Evolutionary conservation across 257 asterid species (phyloP).

Genomic region (Leptodermis oblonga): DNA sequence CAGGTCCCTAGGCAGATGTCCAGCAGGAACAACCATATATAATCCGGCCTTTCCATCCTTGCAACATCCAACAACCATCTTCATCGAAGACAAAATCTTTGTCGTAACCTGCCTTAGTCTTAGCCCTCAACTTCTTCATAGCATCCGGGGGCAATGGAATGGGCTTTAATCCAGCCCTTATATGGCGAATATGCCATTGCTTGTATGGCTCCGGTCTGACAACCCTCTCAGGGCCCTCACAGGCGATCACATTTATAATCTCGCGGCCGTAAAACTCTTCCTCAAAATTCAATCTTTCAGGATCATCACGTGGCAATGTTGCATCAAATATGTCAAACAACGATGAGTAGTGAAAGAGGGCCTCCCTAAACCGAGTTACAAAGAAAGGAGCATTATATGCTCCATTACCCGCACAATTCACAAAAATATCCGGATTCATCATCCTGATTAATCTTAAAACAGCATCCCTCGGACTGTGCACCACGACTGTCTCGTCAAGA

Average conservation of each 20-base stretch:
- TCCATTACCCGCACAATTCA: constrained; percentile 51
- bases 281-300: constrained; percentile 61
- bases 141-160: constrained; percentile 45
- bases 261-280: constrained; percentile 74
- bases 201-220: constrained; percentile 90
- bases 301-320: constrained; percentile 63
- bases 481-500: constrained; percentile 69
- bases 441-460: constrained; percentile 53
- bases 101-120: constrained; percentile 48
- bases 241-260: constrained; percentile 70
- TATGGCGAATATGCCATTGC: constrained; percentile 78
- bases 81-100: constrained; percentile 63
- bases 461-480: constrained; percentile 69
- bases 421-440: constrained; percentile 69
- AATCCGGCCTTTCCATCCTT: constrained; percentile 95
- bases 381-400: constrained; percentile 75
- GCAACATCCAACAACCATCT: constrained; percentile 85
- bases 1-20: constrained; percentile 48
- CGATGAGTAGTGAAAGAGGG: constrained; percentile 75
- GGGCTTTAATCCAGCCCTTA: constrained; percentile 75
- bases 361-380: constrained; percentile 85
- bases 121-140: constrained; percentile 47
- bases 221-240: constrained; percentile 85
- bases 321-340: constrained; percentile 81
- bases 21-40: constrained; percentile 68